Evolutionary conservation across 306 rosid species (phyloP).

Genomic region (Trifolium pratense): DNA sequence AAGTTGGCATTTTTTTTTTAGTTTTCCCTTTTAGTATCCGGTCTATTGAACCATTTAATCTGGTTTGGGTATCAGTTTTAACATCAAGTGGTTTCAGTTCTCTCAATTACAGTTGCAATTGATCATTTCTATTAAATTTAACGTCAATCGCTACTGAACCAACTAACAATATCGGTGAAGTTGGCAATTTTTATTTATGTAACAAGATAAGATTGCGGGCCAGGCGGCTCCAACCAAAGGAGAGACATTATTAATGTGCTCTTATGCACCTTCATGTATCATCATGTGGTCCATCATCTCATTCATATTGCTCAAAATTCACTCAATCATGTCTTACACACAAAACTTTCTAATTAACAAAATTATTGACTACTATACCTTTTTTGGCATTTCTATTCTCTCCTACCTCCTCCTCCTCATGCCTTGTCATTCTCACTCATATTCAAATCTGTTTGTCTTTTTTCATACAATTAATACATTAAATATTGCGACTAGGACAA

Average conservation of each 20-base stretch:
- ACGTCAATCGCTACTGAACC: no score
- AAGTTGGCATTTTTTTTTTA: no score
- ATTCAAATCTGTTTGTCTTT: conserved; percentile 8
- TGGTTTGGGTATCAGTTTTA: no score
- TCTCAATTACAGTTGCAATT: no score
- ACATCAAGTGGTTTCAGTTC: no score
- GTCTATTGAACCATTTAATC: no score
- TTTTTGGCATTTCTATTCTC: neutral
- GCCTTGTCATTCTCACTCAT: conserved; percentile 3
- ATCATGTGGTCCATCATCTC: neutral
- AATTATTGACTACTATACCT: neutral
- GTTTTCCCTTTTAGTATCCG: no score
- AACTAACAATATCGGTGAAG: no score
- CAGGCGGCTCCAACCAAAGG: conserved; percentile 3
- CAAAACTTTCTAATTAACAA: neutral
- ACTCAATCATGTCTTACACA: neutral
- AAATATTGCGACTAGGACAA: neutral
- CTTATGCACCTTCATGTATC: neutral
- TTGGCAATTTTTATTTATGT: no score
- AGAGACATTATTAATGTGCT: neutral
- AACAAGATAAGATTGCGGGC: neutral
- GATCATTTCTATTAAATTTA: no score
- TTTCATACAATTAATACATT: neutral
- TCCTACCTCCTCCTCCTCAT: conserved; percentile 3
- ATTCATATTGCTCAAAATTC: neutral